Percentiles rank a stretch among this genome's conserved stretches.
Evolutionary conservation across 352 stramenopile genomes (phyloP).

Genomic region (Phytophthora quininea): DNA sequence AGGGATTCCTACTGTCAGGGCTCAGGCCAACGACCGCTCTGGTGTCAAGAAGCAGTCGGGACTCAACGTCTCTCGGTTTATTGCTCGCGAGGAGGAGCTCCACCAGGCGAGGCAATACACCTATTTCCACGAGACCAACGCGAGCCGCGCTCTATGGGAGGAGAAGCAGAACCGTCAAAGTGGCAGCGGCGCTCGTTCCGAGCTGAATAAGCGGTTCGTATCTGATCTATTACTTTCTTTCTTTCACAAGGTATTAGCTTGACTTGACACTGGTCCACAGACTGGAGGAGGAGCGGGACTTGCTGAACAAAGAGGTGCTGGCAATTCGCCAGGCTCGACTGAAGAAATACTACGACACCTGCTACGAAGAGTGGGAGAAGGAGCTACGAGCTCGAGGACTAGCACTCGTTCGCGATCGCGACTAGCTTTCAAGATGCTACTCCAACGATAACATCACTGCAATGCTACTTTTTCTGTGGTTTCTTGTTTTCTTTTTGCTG

Average conservation of each 20-base stretch:
- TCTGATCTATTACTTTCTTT: background rate
- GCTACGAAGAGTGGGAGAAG: conserved; percentile 81
- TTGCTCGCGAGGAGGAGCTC: conserved; percentile 76
- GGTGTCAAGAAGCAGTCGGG: conserved; percentile 46
- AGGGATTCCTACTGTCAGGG: conserved; percentile 43
- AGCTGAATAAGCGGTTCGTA: conserved; percentile 65
- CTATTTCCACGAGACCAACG: conserved; percentile 50
- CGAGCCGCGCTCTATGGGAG: conserved; percentile 70
- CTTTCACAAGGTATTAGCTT: background rate
- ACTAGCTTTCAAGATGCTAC: conserved; percentile 36
- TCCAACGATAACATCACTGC: too few relatives aligned
- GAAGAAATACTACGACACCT: conserved; percentile 76
- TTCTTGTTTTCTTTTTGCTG: conserved; percentile 20
- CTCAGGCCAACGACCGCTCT: conserved; percentile 14
- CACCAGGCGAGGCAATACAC: conserved; percentile 66
- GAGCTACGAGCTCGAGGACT: conserved; percentile 72
- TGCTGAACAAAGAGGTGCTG: conserved; percentile 78
- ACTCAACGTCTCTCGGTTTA: conserved; percentile 78
- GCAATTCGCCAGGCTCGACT: conserved; percentile 68
- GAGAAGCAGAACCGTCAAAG: conserved; percentile 73
- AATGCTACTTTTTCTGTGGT: conserved; percentile 14
- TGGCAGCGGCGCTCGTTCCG: conserved; percentile 51
- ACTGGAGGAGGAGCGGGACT: conserved; percentile 71
- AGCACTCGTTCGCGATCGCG: conserved; percentile 69
- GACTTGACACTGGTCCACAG: conserved; percentile 20